phyloP scores from a whole-genome alignment of 2,329 filamentous ascomycete species.

The Pseudogymnoascus sp. region DNA sequence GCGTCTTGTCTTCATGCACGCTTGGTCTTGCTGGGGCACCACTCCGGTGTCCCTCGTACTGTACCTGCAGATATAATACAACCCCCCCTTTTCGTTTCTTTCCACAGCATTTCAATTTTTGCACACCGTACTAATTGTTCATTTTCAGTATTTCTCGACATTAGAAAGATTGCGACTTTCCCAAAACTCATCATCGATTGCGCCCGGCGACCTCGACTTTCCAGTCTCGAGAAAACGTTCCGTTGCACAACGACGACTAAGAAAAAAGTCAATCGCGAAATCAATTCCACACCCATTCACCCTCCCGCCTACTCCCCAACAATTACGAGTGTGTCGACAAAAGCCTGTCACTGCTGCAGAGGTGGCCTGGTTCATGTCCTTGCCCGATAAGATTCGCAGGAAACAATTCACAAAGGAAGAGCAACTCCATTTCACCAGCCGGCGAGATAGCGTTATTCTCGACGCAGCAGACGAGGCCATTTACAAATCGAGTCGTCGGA shows the following conservation, averaged over 20 bases:
- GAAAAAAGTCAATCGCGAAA: background rate
- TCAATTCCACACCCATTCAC: background rate
- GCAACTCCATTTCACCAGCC: slow-evolving; percentile 50
- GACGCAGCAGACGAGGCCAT: slow-evolving; percentile 52
- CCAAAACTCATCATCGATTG: slow-evolving; percentile 35
- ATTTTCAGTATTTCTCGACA: slow-evolving; percentile 59
- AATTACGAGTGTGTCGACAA: slow-evolving; percentile 22
- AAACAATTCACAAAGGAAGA: slow-evolving; percentile 66
- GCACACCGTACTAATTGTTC: slow-evolving; percentile 8
- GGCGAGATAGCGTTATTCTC: slow-evolving; percentile 43
- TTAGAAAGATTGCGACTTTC: slow-evolving; percentile 61
- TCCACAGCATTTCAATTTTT: slow-evolving; percentile 55
- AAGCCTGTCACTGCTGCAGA: slow-evolving; percentile 42
- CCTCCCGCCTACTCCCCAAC: slow-evolving; percentile 11
- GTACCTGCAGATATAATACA: slow-evolving; percentile 10
- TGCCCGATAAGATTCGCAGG: slow-evolving; percentile 65
- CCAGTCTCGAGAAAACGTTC: background rate
- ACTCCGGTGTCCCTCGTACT: background rate
- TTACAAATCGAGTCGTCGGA: slow-evolving; percentile 37
- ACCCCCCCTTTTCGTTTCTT: slow-evolving; percentile 8
- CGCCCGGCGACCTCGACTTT: slow-evolving; percentile 22
- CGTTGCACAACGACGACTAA: slow-evolving; percentile 20
- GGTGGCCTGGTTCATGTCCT: slow-evolving; percentile 57
- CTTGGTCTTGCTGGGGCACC: background rate
- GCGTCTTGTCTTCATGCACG: slow-evolving; percentile 6